Evolutionary conservation across 2,329 filamentous ascomycete genomes (phyloP).

Genomic region (Monilinia fructigena): DNA sequence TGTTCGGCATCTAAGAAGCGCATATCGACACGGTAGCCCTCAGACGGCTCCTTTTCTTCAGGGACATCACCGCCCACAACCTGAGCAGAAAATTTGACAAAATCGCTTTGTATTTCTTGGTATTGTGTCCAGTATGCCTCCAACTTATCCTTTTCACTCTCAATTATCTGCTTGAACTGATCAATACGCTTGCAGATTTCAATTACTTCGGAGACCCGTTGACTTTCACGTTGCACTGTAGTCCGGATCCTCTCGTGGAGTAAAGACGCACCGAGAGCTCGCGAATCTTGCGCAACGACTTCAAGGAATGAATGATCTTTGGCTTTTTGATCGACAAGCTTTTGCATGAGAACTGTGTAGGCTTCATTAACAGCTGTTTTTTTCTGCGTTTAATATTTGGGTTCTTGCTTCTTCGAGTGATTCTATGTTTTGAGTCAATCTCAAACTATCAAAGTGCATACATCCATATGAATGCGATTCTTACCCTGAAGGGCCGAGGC

Average conservation of each 20-base stretch:
- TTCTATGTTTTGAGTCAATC: slow-evolving; percentile 25
- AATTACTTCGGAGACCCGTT: slow-evolving; percentile 24
- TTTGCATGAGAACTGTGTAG: slow-evolving; percentile 24
- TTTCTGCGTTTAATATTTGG: slow-evolving; percentile 22
- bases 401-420: slow-evolving; percentile 30
- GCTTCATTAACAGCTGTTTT: slow-evolving; percentile 28
- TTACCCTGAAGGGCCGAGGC: not conserved
- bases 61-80: slow-evolving; percentile 29
- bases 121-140: slow-evolving; percentile 36
- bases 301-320: slow-evolving; percentile 29
- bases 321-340: slow-evolving; percentile 15
- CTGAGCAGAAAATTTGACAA: slow-evolving; percentile 30
- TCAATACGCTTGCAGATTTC: slow-evolving; percentile 33
- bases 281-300: slow-evolving; percentile 3
- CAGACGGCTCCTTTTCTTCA: slow-evolving; percentile 18
- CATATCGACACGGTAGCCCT: slow-evolving; percentile 31
- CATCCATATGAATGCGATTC: not conserved
- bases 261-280: slow-evolving; percentile 28
- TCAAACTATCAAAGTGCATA: not conserved
- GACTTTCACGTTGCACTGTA: slow-evolving; percentile 26
- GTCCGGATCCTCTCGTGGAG: slow-evolving; percentile 31
- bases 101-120: slow-evolving; percentile 36
- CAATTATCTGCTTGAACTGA: slow-evolving; percentile 29
- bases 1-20: slow-evolving; percentile 31
- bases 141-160: slow-evolving; percentile 31